These are phyloP conservation scores for Xylariaceae sp. DNA, from an alignment of 2,329 filamentous ascomycete genomes.

Conservation along the genomic window DNA sequence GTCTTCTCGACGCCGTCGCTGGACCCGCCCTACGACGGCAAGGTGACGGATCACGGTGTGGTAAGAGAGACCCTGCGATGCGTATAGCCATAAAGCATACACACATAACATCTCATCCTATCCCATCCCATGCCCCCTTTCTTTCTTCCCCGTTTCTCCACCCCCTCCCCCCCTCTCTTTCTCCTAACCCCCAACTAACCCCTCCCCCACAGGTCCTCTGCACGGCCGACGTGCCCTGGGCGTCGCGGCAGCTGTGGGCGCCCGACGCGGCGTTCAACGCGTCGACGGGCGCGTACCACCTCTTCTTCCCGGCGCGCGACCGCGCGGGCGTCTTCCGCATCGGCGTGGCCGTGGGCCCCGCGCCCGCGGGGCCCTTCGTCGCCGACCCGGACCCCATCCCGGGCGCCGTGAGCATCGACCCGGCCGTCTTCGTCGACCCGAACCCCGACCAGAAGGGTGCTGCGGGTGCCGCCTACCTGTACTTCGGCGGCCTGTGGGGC, in stretches of 20 bases:
- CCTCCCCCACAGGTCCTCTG: conserved; percentile 41
- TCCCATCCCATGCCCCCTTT: neutral
- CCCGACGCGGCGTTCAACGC: conserved; percentile 65
- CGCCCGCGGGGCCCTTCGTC: conserved; percentile 62
- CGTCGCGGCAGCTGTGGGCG: conserved; percentile 72
- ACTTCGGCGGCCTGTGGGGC: conserved; percentile 76
- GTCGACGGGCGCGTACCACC: conserved; percentile 56
- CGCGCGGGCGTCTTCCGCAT: conserved; percentile 64
- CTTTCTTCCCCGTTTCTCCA: neutral
- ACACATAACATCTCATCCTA: too few species aligned
- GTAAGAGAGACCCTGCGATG: conserved; percentile 4
- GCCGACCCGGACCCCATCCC: conserved; percentile 57
- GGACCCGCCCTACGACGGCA: conserved; percentile 41
- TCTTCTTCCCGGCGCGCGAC: conserved; percentile 72
- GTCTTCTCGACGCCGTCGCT: conserved; percentile 55
- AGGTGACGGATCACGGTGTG: conserved; percentile 68
- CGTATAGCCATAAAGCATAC: too few species aligned
- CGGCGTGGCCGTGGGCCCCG: conserved; percentile 58
- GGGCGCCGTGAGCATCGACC: conserved; percentile 70
- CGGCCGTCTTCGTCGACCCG: conserved; percentile 63
- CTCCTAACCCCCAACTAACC: neutral
- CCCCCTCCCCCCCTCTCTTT: neutral
- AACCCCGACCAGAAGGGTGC: too few species aligned
- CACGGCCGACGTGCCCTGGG: conserved; percentile 64
- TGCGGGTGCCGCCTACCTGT: conserved; percentile 57